Evolutionary conservation across 257 asterid genomes (phyloP).

Genomic region (Leptodermis oblonga): DNA sequence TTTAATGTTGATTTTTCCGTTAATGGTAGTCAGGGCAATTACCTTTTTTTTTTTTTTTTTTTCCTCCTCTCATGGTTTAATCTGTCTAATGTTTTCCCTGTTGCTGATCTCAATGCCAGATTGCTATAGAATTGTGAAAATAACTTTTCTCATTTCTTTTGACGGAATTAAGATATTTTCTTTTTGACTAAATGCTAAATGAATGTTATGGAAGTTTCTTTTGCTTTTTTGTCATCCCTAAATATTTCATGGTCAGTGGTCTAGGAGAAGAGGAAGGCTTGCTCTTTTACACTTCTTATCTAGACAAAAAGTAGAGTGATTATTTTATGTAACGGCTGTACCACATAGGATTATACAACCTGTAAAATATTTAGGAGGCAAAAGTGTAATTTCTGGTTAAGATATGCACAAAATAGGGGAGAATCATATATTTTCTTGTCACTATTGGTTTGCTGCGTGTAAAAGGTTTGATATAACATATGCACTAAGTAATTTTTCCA

Average conservation of each 20-base stretch:
- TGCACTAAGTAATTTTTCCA: too few relatives aligned
- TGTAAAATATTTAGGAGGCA: too few relatives aligned
- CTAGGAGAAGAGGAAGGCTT: neutral
- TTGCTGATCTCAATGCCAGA: neutral
- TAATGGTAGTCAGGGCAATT: neutral
- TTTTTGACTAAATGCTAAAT: neutral
- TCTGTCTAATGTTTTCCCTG: neutral
- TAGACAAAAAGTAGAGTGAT: conserved; percentile 88
- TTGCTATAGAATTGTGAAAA: neutral
- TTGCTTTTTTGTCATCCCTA: neutral
- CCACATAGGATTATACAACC: too few relatives aligned
- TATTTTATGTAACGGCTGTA: too few relatives aligned
- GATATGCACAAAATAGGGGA: too few relatives aligned
- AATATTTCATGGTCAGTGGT: neutral
- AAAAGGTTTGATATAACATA: too few relatives aligned
- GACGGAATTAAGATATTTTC: neutral
- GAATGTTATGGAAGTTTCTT: neutral
- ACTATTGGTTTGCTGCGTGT: too few relatives aligned
- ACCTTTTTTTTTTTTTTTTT: neutral
- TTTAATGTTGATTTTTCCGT: neutral
- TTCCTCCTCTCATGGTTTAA: neutral
- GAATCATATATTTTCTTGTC: too few relatives aligned
- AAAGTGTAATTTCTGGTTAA: too few relatives aligned
- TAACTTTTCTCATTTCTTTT: neutral
- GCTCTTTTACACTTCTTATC: conserved; percentile 33